Conservation (phyloP, 2,329 filamentous ascomycete genomes). For the Myrmaecium sp. region DNA sequence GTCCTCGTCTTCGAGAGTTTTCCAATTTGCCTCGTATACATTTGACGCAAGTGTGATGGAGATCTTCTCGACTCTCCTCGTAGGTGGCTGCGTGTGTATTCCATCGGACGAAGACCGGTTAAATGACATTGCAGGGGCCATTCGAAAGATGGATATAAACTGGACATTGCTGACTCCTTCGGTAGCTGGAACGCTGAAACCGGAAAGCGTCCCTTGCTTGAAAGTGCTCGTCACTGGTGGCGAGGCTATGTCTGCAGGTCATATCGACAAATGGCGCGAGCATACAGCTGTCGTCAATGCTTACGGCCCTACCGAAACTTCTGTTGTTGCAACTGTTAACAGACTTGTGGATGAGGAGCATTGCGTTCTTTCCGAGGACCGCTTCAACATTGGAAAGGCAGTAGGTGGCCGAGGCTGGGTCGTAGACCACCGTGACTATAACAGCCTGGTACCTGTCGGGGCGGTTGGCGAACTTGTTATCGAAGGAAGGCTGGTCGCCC, state of each 20-base stretch:
- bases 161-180: conserved; percentile 9
- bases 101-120: conserved; percentile 22
- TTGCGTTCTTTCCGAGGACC: conserved; percentile 1
- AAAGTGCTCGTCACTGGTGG: conserved; percentile 28
- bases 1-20: conserved; percentile 7
- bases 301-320: conserved; percentile 18
- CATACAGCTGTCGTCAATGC: conserved; percentile 8
- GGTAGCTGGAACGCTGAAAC: conserved; percentile 18
- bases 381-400: conserved; percentile 7
- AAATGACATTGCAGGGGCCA: conserved; percentile 31
- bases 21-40: conserved; percentile 7
- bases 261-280: conserved; percentile 24
- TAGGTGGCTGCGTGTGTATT: conserved; percentile 17
- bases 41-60: conserved; percentile 18
- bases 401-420: conserved; percentile 15
- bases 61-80: conserved; percentile 15
- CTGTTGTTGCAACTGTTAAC: conserved; percentile 13
- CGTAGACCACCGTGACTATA: conserved; percentile 10
- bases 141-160: conserved; percentile 12
- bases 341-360: conserved; percentile 6
- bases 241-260: conserved; percentile 22
- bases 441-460: conserved; percentile 12
- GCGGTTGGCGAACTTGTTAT: conserved; percentile 9
- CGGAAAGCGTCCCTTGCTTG: conserved; percentile 21
- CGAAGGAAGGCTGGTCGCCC: conserved; percentile 7